Percentiles rank a stretch among this genome's conserved stretches.
Evolutionary conservation across 371 early-diverging fungal genomes (phyloP).

Genomic region (Apophysomyces ossiformis): DNA sequence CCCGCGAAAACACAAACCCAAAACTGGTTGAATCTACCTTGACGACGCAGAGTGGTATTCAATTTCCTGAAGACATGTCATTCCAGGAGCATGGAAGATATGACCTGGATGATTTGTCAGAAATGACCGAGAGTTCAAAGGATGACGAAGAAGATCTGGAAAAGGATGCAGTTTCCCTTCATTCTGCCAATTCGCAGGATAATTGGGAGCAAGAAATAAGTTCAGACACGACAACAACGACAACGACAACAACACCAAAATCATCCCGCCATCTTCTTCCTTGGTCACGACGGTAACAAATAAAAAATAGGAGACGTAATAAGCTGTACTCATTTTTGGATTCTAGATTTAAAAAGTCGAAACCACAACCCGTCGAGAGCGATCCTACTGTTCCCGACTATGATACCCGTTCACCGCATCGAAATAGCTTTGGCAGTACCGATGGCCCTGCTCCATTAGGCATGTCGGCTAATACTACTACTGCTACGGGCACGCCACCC

Average conservation of each 20-base stretch:
- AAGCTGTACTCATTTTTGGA: background rate
- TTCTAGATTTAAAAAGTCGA: conserved; percentile 20
- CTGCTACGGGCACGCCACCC: background rate
- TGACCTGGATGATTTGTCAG: conserved; percentile 16
- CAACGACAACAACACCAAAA: background rate
- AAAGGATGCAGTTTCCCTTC: conserved; percentile 22
- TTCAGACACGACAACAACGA: background rate
- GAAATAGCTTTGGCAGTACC: conserved; percentile 21
- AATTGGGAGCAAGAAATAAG: conserved; percentile 1
- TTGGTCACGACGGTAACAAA: conserved; percentile 19
- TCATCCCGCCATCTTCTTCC: conserved; percentile 19
- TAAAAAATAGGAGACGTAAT: background rate
- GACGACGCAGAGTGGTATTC: conserved; percentile 16
- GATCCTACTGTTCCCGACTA: background rate
- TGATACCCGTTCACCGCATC: conserved; percentile 6
- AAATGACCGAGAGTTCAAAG: conserved; percentile 21
- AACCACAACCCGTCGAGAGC: background rate
- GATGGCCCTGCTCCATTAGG: conserved; percentile 7
- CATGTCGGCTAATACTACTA: background rate
- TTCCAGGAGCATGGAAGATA: conserved; percentile 3
- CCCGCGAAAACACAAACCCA: conserved; percentile 17
- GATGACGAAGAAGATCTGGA: conserved; percentile 26
- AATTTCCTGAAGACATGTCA: conserved; percentile 13
- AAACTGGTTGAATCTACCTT: conserved; percentile 18
- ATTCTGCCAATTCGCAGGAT: conserved; percentile 14